phyloP scores from a whole-genome alignment of 345 rosid genomes.

The Gossypium raimondii region DNA sequence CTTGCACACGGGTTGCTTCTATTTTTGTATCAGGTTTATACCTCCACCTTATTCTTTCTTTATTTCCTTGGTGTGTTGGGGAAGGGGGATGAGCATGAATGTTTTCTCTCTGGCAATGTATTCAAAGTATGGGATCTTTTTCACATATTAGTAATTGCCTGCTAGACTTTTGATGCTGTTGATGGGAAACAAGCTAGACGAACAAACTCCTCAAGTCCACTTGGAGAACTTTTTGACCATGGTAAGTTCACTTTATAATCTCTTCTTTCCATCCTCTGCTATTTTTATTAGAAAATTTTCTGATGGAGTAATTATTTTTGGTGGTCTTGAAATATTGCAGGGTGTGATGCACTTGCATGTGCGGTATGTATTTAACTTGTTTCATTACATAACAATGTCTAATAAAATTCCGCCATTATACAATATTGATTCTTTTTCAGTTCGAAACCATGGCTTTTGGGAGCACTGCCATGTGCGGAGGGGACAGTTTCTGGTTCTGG shows the following conservation, averaged over 20 bases:
- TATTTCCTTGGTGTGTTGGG: background rate
- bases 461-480: conserved; percentile 92
- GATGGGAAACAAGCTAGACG: conserved; percentile 98
- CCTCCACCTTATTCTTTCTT: conserved; percentile 6
- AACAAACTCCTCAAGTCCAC: conserved; percentile 82
- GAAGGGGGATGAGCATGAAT: background rate
- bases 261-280: background rate
- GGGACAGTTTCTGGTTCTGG: conserved; percentile 93
- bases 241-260: conserved; percentile 43
- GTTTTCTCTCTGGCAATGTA: background rate
- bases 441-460: conserved; percentile 88
- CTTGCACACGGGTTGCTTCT: conserved; percentile 88
- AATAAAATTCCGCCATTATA: background rate
- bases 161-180: conserved; percentile 95
- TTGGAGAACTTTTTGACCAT: conserved; percentile 95
- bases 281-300: background rate
- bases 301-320: conserved; percentile 22
- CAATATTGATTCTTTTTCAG: conserved; percentile 32
- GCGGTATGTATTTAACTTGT: conserved; percentile 58
- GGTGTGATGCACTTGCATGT: conserved; percentile 99
- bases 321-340: conserved; percentile 40
- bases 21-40: conserved; percentile 82
- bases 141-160: conserved; percentile 12
- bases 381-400: background rate
- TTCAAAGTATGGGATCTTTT: background rate